A percentile compares a stretch with the other conserved stretches of the same genome.
Evolutionary conservation across 768 basidiomycete genomes (phyloP).

Genomic region (Nidularia sp.): DNA sequence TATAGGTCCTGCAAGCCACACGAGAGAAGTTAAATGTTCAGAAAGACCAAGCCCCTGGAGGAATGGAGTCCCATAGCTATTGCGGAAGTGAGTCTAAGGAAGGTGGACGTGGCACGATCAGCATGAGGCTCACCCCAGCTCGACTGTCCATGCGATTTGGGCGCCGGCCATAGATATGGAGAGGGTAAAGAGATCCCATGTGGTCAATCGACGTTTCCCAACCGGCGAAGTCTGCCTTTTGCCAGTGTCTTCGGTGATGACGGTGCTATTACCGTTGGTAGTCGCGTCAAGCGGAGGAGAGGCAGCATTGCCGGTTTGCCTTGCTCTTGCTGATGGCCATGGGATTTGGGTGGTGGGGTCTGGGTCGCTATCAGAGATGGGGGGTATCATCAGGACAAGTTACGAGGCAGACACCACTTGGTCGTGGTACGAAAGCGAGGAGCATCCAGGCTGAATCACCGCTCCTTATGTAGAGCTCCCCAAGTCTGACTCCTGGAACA

Average conservation of each 20-base stretch:
- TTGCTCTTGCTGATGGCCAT: conserved; percentile 54
- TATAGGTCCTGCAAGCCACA: conserved; percentile 95
- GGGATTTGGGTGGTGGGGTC: conserved; percentile 79
- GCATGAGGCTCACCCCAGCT: conserved; percentile 67
- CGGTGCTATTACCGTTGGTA: conserved; percentile 5
- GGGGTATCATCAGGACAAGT: conserved; percentile 48
- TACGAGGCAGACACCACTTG: no score
- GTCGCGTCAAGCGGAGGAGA: conserved; percentile 14
- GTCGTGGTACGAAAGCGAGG: background rate
- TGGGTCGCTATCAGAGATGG: conserved; percentile 54
- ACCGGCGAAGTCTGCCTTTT: conserved; percentile 15
- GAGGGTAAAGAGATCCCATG: conserved; percentile 77
- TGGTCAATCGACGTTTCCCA: conserved; percentile 36
- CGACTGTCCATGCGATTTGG: conserved; percentile 94
- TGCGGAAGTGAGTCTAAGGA: conserved; percentile 8
- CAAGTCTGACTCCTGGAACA: no score
- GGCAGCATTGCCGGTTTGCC: conserved; percentile 22
- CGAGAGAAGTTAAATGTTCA: conserved; percentile 87
- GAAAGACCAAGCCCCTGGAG: conserved; percentile 67
- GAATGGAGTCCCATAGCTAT: conserved; percentile 94
- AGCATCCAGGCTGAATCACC: background rate
- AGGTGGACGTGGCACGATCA: background rate
- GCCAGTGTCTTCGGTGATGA: conserved; percentile 5
- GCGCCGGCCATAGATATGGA: conserved; percentile 93
- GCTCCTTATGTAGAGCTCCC: background rate